Conservation (phyloP, 2,329 filamentous ascomycete genomes). For the Ascochyta clinopodiicola region DNA sequence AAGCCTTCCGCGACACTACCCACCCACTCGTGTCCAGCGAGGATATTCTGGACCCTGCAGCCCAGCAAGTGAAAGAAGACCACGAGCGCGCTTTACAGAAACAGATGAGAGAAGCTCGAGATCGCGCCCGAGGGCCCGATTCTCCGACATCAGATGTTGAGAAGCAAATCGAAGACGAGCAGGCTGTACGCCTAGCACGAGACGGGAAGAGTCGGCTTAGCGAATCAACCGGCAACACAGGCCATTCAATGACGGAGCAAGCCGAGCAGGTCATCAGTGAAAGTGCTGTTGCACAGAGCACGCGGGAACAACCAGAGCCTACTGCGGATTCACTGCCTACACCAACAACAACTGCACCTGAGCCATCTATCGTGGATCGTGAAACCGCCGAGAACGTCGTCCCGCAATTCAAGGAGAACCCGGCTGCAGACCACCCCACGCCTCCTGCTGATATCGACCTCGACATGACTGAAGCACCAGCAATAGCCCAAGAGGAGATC, state of each 20-base stretch:
- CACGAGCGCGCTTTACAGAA: constrained; percentile 60
- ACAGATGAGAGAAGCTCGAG: constrained; percentile 55
- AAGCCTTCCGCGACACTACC: constrained; percentile 50
- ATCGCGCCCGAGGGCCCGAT: constrained; percentile 51
- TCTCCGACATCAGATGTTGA: constrained; percentile 66
- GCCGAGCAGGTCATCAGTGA: constrained; percentile 28
- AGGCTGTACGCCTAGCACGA: constrained; percentile 49
- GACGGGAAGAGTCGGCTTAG: constrained; percentile 40
- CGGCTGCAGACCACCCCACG: constrained; percentile 40
- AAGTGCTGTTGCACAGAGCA: constrained; percentile 6
- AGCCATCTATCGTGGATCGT: constrained; percentile 34
- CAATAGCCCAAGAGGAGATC: constrained; percentile 10
- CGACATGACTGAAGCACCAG: constrained; percentile 41
- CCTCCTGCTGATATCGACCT: constrained; percentile 46
- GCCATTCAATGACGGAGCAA: constrained; percentile 35
- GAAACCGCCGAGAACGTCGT: constrained; percentile 28
- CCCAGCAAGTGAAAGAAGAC: constrained; percentile 58
- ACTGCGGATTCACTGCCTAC: constrained; percentile 46
- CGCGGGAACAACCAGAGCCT: constrained; percentile 23
- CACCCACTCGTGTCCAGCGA: constrained; percentile 36
- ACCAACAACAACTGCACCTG: constrained; percentile 43
- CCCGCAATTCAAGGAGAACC: constrained; percentile 16
- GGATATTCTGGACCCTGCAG: constrained; percentile 44
- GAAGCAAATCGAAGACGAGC: constrained; percentile 62
- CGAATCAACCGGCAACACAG: constrained; percentile 23